phyloP scores from a whole-genome alignment of 495 filamentous ascomycete species.

The Penicillium argentinense region DNA sequence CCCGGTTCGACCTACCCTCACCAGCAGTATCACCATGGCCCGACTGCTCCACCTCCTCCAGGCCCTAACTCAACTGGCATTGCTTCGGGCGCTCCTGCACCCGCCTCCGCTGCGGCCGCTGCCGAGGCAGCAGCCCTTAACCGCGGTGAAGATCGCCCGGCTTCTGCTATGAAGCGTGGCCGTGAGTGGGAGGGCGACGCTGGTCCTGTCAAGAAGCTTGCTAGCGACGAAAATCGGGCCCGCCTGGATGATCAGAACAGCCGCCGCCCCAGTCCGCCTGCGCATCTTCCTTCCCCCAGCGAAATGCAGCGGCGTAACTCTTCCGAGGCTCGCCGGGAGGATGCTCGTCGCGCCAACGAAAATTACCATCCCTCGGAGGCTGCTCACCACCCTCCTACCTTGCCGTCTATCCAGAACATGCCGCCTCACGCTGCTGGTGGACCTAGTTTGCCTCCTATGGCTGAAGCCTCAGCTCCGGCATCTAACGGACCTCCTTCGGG shows the following conservation, averaged over 20 bases:
- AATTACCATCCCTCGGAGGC: constrained; percentile 88
- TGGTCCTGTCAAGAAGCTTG: constrained; percentile 72
- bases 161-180: constrained; percentile 77
- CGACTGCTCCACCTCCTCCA: constrained; percentile 60
- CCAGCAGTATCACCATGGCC: constrained; percentile 71
- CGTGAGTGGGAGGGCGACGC: constrained; percentile 87
- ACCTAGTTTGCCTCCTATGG: constrained; percentile 55
- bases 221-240: constrained; percentile 82
- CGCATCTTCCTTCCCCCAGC: constrained; percentile 60
- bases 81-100: constrained; percentile 73
- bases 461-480: constrained; percentile 51
- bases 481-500: constrained; percentile 62
- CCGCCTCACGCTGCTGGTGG: constrained; percentile 53
- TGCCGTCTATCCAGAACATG: constrained; percentile 72
- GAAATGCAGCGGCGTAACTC: constrained; percentile 74
- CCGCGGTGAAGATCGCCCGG: constrained; percentile 71
- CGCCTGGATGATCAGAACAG: constrained; percentile 80
- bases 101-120: constrained; percentile 70
- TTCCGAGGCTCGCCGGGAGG: constrained; percentile 70
- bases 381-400: constrained; percentile 77
- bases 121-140: constrained; percentile 74
- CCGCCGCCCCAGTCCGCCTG: constrained; percentile 69
- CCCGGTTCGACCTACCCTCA: constrained; percentile 80
- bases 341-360: constrained; percentile 68
- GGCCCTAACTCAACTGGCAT: constrained; percentile 67